phyloP scores from a whole-genome alignment of 176 grass and related monocot species.

The Oryza longistaminata region DNA sequence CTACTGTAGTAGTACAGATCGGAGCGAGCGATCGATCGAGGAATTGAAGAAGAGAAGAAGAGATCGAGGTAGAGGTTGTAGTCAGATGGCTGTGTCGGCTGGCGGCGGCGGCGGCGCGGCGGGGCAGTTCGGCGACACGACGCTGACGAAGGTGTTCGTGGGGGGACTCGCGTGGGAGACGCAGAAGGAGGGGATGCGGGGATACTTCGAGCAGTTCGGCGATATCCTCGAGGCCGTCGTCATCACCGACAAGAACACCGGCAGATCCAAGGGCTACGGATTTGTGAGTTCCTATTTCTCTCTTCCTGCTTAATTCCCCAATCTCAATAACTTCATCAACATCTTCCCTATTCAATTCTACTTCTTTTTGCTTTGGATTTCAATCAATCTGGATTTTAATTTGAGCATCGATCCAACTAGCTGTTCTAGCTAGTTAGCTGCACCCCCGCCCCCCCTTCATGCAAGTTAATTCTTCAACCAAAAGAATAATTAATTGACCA shows the following conservation, averaged over 20 bases:
- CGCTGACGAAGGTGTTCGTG: constrained; percentile 55
- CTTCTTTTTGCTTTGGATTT: neutral
- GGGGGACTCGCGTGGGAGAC: constrained; percentile 58
- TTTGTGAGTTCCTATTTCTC: constrained; percentile 25
- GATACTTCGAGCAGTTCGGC: constrained; percentile 63
- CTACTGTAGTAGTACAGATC: constrained; percentile 10
- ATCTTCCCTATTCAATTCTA: neutral
- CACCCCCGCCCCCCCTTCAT: too few species aligned
- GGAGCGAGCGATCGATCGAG: constrained; percentile 1
- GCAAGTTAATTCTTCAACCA: neutral
- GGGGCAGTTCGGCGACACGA: constrained; percentile 47
- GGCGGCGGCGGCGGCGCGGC: neutral
- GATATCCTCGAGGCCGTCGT: constrained; percentile 96
- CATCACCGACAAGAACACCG: constrained; percentile 70
- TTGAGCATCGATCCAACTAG: neutral
- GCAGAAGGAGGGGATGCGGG: constrained; percentile 46
- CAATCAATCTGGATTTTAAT: neutral
- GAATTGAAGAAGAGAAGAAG: constrained; percentile 38
- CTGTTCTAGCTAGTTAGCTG: neutral
- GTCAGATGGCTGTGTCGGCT: constrained; percentile 23
- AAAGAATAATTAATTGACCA: too few species aligned
- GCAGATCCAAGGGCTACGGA: constrained; percentile 60
- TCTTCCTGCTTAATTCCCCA: neutral
- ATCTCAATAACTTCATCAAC: neutral
- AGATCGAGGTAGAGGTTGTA: neutral